A percentile compares a stretch with the other conserved stretches of the same genome.
Conservation (phyloP, 495 filamentous ascomycete species). For the Penicillium fimorum region DNA sequence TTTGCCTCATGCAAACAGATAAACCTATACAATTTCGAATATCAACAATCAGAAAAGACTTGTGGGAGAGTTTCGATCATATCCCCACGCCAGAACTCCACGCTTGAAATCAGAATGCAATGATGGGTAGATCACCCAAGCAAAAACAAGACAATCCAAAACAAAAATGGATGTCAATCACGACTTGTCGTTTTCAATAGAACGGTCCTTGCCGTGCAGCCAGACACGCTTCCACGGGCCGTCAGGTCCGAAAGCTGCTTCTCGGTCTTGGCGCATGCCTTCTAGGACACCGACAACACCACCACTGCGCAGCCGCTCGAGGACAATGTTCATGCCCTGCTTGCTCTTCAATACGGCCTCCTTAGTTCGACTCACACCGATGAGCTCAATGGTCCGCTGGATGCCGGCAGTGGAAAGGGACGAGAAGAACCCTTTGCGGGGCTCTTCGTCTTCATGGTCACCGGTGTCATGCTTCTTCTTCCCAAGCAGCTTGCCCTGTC, state of each 20-base stretch:
- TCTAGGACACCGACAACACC: conserved; percentile 85
- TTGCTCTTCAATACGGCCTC: conserved; percentile 84
- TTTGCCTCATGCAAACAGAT: conserved; percentile 7
- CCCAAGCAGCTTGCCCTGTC: conserved; percentile 66
- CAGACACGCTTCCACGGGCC: conserved; percentile 52
- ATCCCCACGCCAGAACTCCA: conserved; percentile 36
- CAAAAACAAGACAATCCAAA: neutral
- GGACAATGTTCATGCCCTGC: conserved; percentile 91
- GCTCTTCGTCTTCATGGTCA: conserved; percentile 51
- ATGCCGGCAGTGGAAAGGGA: conserved; percentile 77
- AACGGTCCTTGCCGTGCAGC: conserved; percentile 36
- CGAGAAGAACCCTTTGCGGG: conserved; percentile 62
- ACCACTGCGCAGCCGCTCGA: conserved; percentile 78
- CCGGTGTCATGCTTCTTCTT: conserved; percentile 37
- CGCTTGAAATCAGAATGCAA: conserved; percentile 30
- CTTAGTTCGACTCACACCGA: conserved; percentile 78
- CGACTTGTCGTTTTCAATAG: conserved; percentile 30
- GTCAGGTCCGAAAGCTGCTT: conserved; percentile 44
- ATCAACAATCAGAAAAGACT: conserved; percentile 10
- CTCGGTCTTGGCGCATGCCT: conserved; percentile 72
- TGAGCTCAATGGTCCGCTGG: conserved; percentile 84
- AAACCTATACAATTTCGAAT: neutral
- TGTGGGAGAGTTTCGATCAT: conserved; percentile 28
- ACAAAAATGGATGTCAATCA: conserved; percentile 3
- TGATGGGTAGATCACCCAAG: conserved; percentile 1